Percentiles rank a stretch among this genome's conserved stretches.
Evolutionary conservation across 768 basidiomycete species (phyloP).

Genomic region (Pulveroboletus sp.): DNA sequence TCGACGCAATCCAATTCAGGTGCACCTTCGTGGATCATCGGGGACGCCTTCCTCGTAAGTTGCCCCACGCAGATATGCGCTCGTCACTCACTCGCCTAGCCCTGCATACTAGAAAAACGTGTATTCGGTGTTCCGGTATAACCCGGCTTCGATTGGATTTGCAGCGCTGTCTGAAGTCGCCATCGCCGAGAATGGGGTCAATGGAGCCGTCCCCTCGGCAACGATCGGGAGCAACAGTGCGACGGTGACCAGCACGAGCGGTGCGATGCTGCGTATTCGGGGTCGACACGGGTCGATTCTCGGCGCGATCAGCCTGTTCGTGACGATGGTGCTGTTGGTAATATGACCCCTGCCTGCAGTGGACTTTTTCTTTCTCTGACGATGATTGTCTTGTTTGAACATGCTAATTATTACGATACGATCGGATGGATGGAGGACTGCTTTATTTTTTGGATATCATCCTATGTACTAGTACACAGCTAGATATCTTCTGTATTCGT

Average conservation of each 20-base stretch:
- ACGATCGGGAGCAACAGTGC: slow-evolving; percentile 56
- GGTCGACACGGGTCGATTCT: background rate
- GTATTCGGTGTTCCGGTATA: slow-evolving; percentile 52
- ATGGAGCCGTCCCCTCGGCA: slow-evolving; percentile 43
- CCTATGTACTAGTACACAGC: too few species aligned
- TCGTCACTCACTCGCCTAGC: background rate
- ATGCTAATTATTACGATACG: too few species aligned
- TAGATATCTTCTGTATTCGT: too few species aligned
- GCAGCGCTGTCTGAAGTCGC: slow-evolving; percentile 39
- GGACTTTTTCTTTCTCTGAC: background rate
- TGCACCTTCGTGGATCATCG: slow-evolving; percentile 49
- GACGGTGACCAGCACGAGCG: slow-evolving; percentile 35
- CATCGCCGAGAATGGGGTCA: slow-evolving; percentile 27
- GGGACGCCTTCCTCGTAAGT: slow-evolving; percentile 46
- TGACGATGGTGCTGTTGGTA: background rate
- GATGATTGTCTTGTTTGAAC: too few species aligned
- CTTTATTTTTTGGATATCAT: too few species aligned
- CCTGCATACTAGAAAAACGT: slow-evolving; percentile 44
- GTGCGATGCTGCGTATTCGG: slow-evolving; percentile 2
- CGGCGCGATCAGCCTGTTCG: background rate
- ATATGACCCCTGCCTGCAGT: background rate
- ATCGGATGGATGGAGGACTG: too few species aligned
- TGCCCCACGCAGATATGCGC: background rate
- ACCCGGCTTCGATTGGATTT: slow-evolving; percentile 50
- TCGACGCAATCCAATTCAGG: slow-evolving; percentile 20